phyloP scores from a whole-genome alignment of 768 basidiomycete genomes.

The Lanmaoa pseudosensibilis region DNA sequence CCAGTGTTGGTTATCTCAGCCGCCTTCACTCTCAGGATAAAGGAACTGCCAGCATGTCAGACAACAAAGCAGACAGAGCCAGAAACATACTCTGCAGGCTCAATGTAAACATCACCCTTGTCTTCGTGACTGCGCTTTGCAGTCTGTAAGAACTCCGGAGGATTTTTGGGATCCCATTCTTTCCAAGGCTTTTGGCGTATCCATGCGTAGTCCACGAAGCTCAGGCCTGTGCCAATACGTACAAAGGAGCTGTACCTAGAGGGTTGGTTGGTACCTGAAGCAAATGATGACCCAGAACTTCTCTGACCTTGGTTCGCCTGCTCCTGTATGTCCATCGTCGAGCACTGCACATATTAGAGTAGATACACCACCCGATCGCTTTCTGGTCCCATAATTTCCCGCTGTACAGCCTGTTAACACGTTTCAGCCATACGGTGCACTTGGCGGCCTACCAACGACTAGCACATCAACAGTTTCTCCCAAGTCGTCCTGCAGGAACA shows the following conservation, averaged over 20 bases:
- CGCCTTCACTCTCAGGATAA: constrained; percentile 91
- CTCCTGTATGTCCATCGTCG: constrained; percentile 61
- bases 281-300: not conserved
- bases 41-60: constrained; percentile 59
- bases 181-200: constrained; percentile 84
- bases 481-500: constrained; percentile 67
- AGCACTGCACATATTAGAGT: constrained; percentile 86
- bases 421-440: not conserved
- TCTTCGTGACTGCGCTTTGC: constrained; percentile 67
- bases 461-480: constrained; percentile 92
- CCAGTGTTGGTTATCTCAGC: constrained; percentile 84
- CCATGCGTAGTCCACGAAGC: constrained; percentile 84
- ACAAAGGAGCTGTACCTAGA: constrained; percentile 82
- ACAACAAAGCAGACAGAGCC: not conserved
- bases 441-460: constrained; percentile 68
- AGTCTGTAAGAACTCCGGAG: constrained; percentile 68
- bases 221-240: constrained; percentile 87
- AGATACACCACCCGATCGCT: constrained; percentile 85
- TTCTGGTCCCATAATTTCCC: constrained; percentile 86
- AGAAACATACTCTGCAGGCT: constrained; percentile 74
- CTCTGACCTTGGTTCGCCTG: constrained; percentile 61
- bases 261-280: not conserved
- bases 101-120: constrained; percentile 87
- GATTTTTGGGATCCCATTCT: constrained; percentile 67
- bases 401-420: constrained; percentile 41